Evolutionary conservation across 805 yeast species (phyloP), one percentile per base, ranked within the genome.

Genomic region (Hemisphaericaspora nanyangensis): DNA sequence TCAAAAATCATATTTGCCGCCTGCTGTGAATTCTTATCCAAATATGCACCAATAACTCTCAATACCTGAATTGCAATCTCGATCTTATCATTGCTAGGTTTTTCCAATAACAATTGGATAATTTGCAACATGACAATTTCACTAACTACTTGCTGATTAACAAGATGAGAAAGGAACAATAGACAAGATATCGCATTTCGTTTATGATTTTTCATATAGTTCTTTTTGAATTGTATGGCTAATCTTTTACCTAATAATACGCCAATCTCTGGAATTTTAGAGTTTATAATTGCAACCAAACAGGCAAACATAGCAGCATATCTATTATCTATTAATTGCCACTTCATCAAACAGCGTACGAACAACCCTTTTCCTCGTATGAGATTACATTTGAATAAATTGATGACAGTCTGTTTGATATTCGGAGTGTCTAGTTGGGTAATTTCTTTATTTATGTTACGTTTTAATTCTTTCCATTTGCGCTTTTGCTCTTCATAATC

Each of bases 221-320:
- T 72, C 45, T 70, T 68, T 32, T 80, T 71, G 58, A 86, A 85
- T 40, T 72, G 79, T 3, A 79, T 49, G 1, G 83, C 63, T 19
- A 82, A 57, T 43, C 93, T 65, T 7, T 69, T 52, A 0, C 72
- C 55, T 24, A 85, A 45, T 4, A 82, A 55, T 40, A 73, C 73
- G 2, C 95, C 95, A 13, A 86, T 60, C 26, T 74, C 74, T 0
- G 95, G 93, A 3, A 85, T 55, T 47, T 82, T 77, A 5, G 84
- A 72, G 56, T 85, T 83, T 8, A 88, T 37, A 1, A 82, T 70
- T 2, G 82, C 70, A 0, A 76, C 69, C 26, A 88, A 50, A 1
- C 84, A 63, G 0, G 89, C 78, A 48, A 74, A 80, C 1, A 73
- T 69, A 0, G 76, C 58, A 0, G 84, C 46, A 42, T 56, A 63